Conservation (phyloP, 2,329 filamentous ascomycete species). For the Alternaria rosae region DNA sequence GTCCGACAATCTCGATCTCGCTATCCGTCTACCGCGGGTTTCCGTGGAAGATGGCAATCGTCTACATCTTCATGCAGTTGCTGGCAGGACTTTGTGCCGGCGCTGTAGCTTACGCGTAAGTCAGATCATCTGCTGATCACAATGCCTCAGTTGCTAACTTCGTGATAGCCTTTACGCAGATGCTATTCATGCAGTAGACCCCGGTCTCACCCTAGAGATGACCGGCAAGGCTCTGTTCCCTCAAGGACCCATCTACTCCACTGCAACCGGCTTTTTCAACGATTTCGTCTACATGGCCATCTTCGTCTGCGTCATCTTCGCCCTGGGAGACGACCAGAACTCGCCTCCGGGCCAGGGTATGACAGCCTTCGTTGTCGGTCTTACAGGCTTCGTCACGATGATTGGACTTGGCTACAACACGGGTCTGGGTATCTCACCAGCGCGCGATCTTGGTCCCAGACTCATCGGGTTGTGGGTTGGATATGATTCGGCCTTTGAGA, state of each 20-base stretch:
- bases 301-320: constrained; percentile 74
- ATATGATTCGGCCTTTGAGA: constrained; percentile 61
- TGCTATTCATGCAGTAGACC: constrained; percentile 68
- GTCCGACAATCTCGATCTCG: constrained; percentile 55
- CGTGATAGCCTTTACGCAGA: constrained; percentile 47
- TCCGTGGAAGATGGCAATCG: constrained; percentile 59
- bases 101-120: constrained; percentile 51
- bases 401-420: constrained; percentile 39
- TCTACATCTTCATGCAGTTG: constrained; percentile 62
- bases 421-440: constrained; percentile 67
- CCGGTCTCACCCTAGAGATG: constrained; percentile 39
- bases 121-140: constrained; percentile 52
- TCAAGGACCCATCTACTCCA: constrained; percentile 65
- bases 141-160: constrained; percentile 28
- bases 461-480: constrained; percentile 71
- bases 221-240: constrained; percentile 67
- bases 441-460: constrained; percentile 75
- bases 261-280: constrained; percentile 72
- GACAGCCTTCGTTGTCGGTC: constrained; percentile 58
- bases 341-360: constrained; percentile 53
- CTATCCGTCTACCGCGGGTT: constrained; percentile 66
- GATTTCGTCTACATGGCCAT: constrained; percentile 72
- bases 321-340: constrained; percentile 61
- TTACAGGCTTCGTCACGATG: constrained; percentile 35
- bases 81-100: constrained; percentile 60